Conservation (phyloP, 2,329 filamentous ascomycete genomes). For the Penicillium concentricum region DNA sequence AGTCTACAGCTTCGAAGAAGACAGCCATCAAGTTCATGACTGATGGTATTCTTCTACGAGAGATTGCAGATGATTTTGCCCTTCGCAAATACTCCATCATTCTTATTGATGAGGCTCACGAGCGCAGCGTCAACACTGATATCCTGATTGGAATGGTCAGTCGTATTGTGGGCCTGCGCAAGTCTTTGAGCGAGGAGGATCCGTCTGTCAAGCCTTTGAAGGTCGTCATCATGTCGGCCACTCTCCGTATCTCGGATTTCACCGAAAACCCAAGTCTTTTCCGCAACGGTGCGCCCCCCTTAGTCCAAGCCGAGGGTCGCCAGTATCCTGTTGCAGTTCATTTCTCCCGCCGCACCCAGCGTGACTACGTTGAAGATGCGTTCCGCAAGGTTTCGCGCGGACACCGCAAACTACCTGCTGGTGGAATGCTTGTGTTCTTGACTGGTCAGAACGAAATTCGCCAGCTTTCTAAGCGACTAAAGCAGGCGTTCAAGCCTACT, state of each 20-base stretch:
- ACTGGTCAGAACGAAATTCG: constrained; percentile 92
- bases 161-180: constrained; percentile 80
- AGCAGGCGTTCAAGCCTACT: constrained; percentile 62
- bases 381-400: constrained; percentile 84
- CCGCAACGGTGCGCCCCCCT: constrained; percentile 67
- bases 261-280: constrained; percentile 82
- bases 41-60: constrained; percentile 88
- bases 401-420: constrained; percentile 84
- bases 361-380: constrained; percentile 87
- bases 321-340: constrained; percentile 89
- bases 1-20: constrained; percentile 73
- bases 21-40: constrained; percentile 99
- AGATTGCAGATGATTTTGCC: constrained; percentile 85
- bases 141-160: constrained; percentile 97
- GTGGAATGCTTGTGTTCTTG: constrained; percentile 89
- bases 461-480: constrained; percentile 75
- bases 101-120: constrained; percentile 94
- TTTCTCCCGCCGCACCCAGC: constrained; percentile 77
- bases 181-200: constrained; percentile 71
- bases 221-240: constrained; percentile 97
- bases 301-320: constrained; percentile 85
- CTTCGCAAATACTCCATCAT: constrained; percentile 89
- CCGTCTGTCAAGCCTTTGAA: constrained; percentile 75
- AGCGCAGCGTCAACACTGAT: constrained; percentile 95
- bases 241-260: constrained; percentile 84